Percentiles rank a stretch among this genome's conserved stretches.
These are phyloP conservation scores for Epithemia pelagica DNA, from an alignment of 108 stramenopile genomes.

Conservation along the genomic window DNA sequence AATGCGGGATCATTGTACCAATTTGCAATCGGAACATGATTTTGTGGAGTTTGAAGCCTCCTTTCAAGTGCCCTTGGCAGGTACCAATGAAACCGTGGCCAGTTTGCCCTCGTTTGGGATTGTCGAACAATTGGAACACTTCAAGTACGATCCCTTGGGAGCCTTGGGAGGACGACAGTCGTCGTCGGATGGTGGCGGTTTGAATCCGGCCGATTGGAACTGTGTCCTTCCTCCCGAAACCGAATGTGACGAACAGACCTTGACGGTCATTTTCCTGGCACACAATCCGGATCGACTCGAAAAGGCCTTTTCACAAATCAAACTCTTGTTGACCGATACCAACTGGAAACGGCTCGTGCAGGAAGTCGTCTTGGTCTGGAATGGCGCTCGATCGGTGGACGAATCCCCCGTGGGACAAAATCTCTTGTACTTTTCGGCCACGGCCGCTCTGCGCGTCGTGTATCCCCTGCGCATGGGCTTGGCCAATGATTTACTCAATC, in stretches of 20 bases:
- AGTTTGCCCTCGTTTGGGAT: conserved; percentile 34
- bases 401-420: conserved; percentile 35
- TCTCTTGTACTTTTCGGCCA: conserved; percentile 30
- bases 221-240: conserved; percentile 41
- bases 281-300: conserved; percentile 48
- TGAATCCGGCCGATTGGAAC: conserved; percentile 20
- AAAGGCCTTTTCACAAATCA: conserved; percentile 28
- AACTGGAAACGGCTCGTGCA: conserved; percentile 21
- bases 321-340: conserved; percentile 16
- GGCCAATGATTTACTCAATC: conserved; percentile 76
- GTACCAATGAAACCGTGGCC: conserved; percentile 10
- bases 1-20: background rate
- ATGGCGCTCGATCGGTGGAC: conserved; percentile 48
- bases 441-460: conserved; percentile 54
- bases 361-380: conserved; percentile 84
- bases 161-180: background rate
- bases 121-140: conserved; percentile 16
- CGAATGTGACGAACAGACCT: conserved; percentile 40
- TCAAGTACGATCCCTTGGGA: conserved; percentile 8
- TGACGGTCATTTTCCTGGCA: conserved; percentile 59
- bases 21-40: background rate
- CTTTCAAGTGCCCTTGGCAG: background rate
- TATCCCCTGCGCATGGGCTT: conserved; percentile 72
- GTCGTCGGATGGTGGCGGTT: background rate
- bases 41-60: background rate